Conservation (phyloP, 805 yeast genomes). For the Torulaspora indica region DNA sequence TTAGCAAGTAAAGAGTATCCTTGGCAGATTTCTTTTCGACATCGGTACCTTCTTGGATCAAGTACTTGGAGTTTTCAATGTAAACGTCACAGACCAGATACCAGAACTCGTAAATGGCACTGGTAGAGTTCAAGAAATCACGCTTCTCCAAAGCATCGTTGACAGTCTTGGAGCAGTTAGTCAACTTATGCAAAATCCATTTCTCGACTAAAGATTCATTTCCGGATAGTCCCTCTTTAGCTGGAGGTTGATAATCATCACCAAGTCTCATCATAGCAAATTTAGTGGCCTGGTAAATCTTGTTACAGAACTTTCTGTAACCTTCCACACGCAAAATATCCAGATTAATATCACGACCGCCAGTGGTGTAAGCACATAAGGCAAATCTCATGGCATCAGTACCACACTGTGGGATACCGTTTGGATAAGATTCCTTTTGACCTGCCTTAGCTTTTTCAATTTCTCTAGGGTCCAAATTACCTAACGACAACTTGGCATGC, state of each 20-base stretch:
- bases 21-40: constrained; percentile 84
- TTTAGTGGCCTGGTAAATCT: constrained; percentile 97
- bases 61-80: constrained; percentile 92
- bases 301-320: constrained; percentile 98
- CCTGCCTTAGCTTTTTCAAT: constrained; percentile 82
- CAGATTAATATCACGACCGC: constrained; percentile 96
- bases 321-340: constrained; percentile 97
- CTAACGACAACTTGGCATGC: constrained; percentile 68
- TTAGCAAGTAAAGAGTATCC: constrained; percentile 87
- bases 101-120: constrained; percentile 91
- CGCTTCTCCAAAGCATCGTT: constrained; percentile 70
- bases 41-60: constrained; percentile 86
- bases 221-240: constrained; percentile 57
- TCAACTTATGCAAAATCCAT: constrained; percentile 89
- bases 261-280: constrained; percentile 92
- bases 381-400: constrained; percentile 98
- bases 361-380: constrained; percentile 95
- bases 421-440: constrained; percentile 85
- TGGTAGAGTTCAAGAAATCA: constrained; percentile 85
- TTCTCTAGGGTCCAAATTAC: constrained; percentile 88
- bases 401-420: constrained; percentile 98
- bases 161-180: constrained; percentile 60
- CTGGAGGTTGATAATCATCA: constrained; percentile 78
- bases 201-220: constrained; percentile 88
- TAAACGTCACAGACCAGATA: constrained; percentile 93